A percentile compares a stretch with the other conserved stretches of the same genome.
Evolutionary conservation across 208 protist species (phyloP).

Genomic region (Sergeia podlipaevii): DNA sequence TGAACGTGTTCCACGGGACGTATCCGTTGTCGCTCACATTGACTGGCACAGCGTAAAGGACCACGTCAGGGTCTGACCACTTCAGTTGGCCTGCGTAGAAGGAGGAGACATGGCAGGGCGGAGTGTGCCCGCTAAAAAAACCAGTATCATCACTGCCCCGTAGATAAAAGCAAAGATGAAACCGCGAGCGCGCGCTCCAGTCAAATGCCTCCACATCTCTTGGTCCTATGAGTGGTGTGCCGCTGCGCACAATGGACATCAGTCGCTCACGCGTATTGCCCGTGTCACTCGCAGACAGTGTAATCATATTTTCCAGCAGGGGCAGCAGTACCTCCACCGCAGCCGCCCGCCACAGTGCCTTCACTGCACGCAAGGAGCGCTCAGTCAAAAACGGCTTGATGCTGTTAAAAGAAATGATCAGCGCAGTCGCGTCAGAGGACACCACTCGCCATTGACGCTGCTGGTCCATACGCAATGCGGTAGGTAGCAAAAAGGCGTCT

Average conservation of each 20-base stretch:
- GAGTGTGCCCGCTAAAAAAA: conserved; percentile 57
- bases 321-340: conserved; percentile 65
- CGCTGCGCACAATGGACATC: conserved; percentile 43
- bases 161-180: conserved; percentile 78
- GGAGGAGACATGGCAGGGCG: conserved; percentile 65
- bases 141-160: conserved; percentile 54
- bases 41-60: conserved; percentile 75
- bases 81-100: conserved; percentile 57
- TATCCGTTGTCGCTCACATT: conserved; percentile 64
- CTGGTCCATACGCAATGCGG: conserved; percentile 33
- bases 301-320: conserved; percentile 54
- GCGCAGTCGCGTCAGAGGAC: conserved; percentile 52
- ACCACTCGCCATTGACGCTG: conserved; percentile 58
- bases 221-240: conserved; percentile 73
- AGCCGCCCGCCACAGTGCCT: conserved; percentile 72
- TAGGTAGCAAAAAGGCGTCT: conserved; percentile 52
- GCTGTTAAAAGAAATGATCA: conserved; percentile 72
- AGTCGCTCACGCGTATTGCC: conserved; percentile 48
- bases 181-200: conserved; percentile 40
- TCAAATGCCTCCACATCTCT: conserved; percentile 50
- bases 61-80: conserved; percentile 52
- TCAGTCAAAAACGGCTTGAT: conserved; percentile 73
- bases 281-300: conserved; percentile 32
- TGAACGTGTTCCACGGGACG: conserved; percentile 30
- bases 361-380: conserved; percentile 62